Evolutionary conservation across 1,139 yeast species (phyloP), one percentile per base, ranked within the genome.

Genomic region (Candida anutae): DNA sequence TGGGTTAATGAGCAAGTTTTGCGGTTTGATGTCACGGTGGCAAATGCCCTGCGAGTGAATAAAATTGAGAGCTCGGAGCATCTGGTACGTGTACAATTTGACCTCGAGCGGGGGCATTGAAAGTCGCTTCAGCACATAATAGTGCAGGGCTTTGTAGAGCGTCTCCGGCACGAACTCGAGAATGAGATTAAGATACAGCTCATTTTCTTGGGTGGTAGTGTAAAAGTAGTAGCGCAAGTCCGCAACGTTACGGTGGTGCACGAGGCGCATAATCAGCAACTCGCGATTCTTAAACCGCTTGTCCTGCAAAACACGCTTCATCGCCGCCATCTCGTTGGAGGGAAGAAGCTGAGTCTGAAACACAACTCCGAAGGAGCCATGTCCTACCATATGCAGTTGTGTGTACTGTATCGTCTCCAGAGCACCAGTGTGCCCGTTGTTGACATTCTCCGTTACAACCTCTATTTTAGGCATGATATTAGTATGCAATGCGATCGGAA

Each of bases 21-120:
- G 97, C 3, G 98, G 98, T 54, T 90, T 90, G 45, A 90, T 90
- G 58, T 90, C 98, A 51, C 98, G 77, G 56, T 90, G 98, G 56
- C 98, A 90, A 41, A 93, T 90, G 16, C 94, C 94, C 43, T 74
- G 74, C 9, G 84, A 71, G 54, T 93, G 99, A 44, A 93, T 78
- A 57, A 87, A 90, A 42, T 90, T 90, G 42, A 90, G 68, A 2
- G 96, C 90, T 43, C 95, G 72, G 50, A 90, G 75, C 62, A 90
- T 69, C 55, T 90, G 98, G 58, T 82, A 90, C 34, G 94, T 83
- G 59, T 88, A 83, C 34, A 85, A 68, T 55, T 88, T 88, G 35
- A 90, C 81, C 51, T 88, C 97, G 36, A 85, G 65, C 34, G 81
- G 61, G 6, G 98, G 97, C 96, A 93, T 87, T 32, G 75, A 66